Percentiles rank a stretch among this genome's conserved stretches.
Evolutionary conservation across 257 asterid genomes (phyloP).

Genomic region (Lycium ferocissimum): DNA sequence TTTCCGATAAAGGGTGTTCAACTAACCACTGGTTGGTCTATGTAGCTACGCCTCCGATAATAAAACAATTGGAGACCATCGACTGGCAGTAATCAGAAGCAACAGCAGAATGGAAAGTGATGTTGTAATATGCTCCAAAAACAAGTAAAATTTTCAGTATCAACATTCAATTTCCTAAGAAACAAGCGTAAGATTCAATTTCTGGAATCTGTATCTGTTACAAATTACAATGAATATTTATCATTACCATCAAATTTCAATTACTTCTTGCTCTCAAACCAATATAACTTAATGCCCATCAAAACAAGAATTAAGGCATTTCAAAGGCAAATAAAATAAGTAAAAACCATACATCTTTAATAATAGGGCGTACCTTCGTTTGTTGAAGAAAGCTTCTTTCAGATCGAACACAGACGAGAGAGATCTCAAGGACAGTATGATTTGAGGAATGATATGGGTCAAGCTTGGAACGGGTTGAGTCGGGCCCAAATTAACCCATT

Average conservation of each 20-base stretch:
- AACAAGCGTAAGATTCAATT: background rate
- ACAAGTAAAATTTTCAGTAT: background rate
- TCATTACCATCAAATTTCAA: background rate
- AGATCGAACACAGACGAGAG: background rate
- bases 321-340: slow-evolving; percentile 14
- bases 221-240: background rate
- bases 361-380: background rate
- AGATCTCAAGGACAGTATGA: background rate
- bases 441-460: background rate
- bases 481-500: background rate
- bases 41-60: too few relatives aligned
- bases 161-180: background rate
- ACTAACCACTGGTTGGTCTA: too few relatives aligned
- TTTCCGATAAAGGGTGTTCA: too few relatives aligned
- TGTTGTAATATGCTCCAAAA: background rate
- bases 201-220: background rate
- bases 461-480: background rate
- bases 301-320: background rate
- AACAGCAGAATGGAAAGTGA: background rate
- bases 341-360: too few relatives aligned
- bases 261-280: background rate
- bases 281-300: background rate
- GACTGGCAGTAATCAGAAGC: background rate
- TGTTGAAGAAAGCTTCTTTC: background rate
- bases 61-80: background rate